Evolutionary conservation across 148 eudicot species (phyloP).

Genomic region (Vaccinium darrowii): DNA sequence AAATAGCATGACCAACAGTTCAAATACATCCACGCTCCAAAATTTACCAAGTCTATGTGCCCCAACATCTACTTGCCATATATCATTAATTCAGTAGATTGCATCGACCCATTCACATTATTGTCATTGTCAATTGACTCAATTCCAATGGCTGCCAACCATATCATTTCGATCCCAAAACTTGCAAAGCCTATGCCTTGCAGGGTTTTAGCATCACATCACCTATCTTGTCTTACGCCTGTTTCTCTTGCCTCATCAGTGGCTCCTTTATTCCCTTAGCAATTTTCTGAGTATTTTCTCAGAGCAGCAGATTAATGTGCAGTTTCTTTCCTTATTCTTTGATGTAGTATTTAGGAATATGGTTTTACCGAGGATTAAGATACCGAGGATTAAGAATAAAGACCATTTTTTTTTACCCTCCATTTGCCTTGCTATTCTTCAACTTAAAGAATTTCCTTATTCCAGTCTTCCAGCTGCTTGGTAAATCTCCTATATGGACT

Average conservation of each 20-base stretch:
- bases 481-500: not conserved
- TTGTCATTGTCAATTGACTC: not conserved
- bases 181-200: not conserved
- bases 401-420: not conserved
- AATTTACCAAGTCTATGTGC: not conserved
- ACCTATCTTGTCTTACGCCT: not conserved
- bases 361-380: not conserved
- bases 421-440: not conserved
- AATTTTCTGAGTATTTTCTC: not conserved
- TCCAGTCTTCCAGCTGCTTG: not conserved
- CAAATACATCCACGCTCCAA: too few relatives aligned
- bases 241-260: not conserved
- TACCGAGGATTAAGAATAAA: not conserved
- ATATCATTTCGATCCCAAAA: not conserved
- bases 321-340: not conserved
- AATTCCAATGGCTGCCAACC: slow-evolving; percentile 1
- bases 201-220: not conserved
- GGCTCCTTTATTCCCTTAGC: not conserved
- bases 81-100: not conserved
- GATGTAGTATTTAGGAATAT: not conserved
- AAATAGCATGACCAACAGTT: not conserved
- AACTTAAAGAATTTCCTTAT: not conserved
- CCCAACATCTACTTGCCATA: slow-evolving; percentile 1
- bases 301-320: not conserved
- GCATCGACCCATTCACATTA: not conserved